A percentile compares a stretch with the other conserved stretches of the same genome.
Conservation (phyloP, 495 filamentous ascomycete genomes). For the Hypomontagnella monticulosa region DNA sequence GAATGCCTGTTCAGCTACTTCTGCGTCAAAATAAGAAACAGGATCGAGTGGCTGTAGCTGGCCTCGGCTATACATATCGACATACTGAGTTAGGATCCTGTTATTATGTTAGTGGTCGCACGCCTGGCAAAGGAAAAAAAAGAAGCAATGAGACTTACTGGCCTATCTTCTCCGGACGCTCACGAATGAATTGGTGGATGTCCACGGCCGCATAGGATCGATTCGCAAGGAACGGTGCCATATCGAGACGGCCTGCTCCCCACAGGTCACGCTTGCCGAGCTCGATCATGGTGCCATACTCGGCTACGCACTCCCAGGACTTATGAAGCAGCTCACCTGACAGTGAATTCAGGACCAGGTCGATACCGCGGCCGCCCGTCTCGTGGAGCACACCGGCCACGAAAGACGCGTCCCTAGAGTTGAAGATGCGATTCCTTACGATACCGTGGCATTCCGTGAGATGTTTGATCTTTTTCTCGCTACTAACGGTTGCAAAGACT, state of each 20-base stretch:
- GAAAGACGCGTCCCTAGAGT: slow-evolving; percentile 52
- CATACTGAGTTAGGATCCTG: slow-evolving; percentile 32
- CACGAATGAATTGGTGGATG: slow-evolving; percentile 44
- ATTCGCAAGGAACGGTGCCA: slow-evolving; percentile 46
- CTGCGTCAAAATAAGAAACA: slow-evolving; percentile 44
- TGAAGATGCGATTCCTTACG: slow-evolving; percentile 60
- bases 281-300: slow-evolving; percentile 67
- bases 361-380: slow-evolving; percentile 61
- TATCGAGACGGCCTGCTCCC: slow-evolving; percentile 45
- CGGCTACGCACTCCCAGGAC: slow-evolving; percentile 63
- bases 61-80: slow-evolving; percentile 46
- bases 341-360: slow-evolving; percentile 65
- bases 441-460: slow-evolving; percentile 57
- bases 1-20: slow-evolving; percentile 53
- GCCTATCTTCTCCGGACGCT: slow-evolving; percentile 38
- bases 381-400: slow-evolving; percentile 55
- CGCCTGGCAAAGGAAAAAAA: no score
- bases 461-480: slow-evolving; percentile 52
- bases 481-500: slow-evolving; percentile 63
- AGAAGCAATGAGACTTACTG: no score
- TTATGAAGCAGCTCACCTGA: slow-evolving; percentile 60
- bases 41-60: slow-evolving; percentile 40
- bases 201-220: slow-evolving; percentile 48
- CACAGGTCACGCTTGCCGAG: slow-evolving; percentile 54
- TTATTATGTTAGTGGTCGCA: no score